Evolutionary conservation across 2,329 filamentous ascomycete species (phyloP).

Genomic region (Fusarium nanum): DNA sequence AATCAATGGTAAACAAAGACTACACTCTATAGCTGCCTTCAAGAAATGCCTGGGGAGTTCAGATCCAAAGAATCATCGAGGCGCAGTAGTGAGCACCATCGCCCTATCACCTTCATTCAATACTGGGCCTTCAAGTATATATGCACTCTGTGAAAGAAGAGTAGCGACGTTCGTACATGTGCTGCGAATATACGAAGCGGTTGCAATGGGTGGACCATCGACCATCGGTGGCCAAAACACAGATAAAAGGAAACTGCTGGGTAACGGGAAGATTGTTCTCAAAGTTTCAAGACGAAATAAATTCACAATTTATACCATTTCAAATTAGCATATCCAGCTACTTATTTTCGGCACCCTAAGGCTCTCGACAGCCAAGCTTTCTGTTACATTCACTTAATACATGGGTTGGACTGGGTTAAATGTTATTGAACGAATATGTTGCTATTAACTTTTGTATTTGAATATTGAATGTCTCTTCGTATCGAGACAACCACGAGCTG

Average conservation of each 20-base stretch:
- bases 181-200: not conserved
- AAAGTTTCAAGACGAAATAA: not conserved
- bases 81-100: not conserved
- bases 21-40: not conserved
- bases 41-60: not conserved
- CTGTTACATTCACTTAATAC: no score
- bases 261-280: not conserved
- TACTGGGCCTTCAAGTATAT: not conserved
- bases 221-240: not conserved
- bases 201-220: not conserved
- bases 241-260: not conserved
- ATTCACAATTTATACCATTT: not conserved
- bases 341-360: not conserved
- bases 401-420: not conserved
- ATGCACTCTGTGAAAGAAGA: not conserved
- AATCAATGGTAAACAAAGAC: not conserved
- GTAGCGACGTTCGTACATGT: not conserved
- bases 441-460: not conserved
- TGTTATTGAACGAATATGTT: not conserved
- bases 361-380: no score
- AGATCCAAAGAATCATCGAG: not conserved
- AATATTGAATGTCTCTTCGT: not conserved
- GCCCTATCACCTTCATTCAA: not conserved
- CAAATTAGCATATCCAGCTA: no score
- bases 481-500: not conserved